Base-by-base conservation (phyloP, 1,284 basidiomycete genomes). In the Cutaneotrichosporon cutaneum region DNA sequence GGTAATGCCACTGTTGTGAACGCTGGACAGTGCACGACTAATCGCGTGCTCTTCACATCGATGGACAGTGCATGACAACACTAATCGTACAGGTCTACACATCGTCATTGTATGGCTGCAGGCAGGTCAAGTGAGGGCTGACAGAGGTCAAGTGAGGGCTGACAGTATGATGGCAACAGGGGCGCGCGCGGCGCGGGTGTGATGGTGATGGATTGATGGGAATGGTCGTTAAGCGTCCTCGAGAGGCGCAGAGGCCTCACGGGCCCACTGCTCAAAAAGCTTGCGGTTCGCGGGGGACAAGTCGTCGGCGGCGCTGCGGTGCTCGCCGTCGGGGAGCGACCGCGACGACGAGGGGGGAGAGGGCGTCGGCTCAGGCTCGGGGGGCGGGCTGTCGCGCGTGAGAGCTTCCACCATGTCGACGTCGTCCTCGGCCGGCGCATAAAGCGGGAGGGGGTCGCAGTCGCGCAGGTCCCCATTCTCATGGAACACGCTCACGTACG, bases 401-500 rank as follows among this genome's bases (percentile, higher is more conserved):
- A 50, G 24, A 1, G 26, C 27, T 14, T 39, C 52, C 11, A 24
- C 33, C 13, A 33, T 39, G 21, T 39, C 35, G 21, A n/a, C 32
- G 18, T 39, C 33, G 13, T 26, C 35, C 18, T 0, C 27, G 16
- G 33, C 51, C 27, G 24, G 24, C 16, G 44, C 18, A 65, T 80
- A 80, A 4, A 76, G 54, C 4, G 78, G 78, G 7, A 79, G 61
- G 10, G 75, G 68, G 54, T 78, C 78, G 54, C 77, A 74, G 54
- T 74, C 71, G 32, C 73, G 65, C 24, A 63, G 35, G 35, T 73
- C 72, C 16, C 78, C 77, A 54, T 78, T 78, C 68, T 78, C 77
- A 56, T 75, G 70, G 66, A 72, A 80, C 16, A 79, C 64, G 59
- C 75, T 72, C 36, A 72, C 66, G 61, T 78, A 80, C 4, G 77